These are phyloP conservation scores for Stentor roeselii DNA, from an alignment of 73 alveolate species.

Conservation along the genomic window DNA sequence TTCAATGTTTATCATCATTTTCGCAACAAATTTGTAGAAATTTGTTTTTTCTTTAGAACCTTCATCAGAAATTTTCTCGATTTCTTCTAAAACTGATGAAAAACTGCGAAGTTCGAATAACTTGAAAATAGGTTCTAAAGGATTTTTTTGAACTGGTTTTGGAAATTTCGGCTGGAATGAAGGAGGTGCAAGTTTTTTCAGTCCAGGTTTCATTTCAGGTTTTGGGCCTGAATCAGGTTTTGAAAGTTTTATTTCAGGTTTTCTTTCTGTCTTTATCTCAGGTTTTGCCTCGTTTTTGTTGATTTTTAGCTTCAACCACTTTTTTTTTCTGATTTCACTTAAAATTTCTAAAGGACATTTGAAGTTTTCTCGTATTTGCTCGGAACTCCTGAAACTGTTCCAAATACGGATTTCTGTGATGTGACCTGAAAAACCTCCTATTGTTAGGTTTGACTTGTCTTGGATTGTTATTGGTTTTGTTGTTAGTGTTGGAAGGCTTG, in stretches of 20 bases:
- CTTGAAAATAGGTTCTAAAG: no score
- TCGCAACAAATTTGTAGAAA: no score
- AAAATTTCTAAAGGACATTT: constrained; percentile 9
- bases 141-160: no score
- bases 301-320: not conserved
- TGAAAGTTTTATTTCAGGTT: not conserved
- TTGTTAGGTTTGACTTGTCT: not conserved
- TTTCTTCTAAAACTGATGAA: no score
- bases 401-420: constrained; percentile 17
- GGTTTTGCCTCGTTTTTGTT: not conserved
- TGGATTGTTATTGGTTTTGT: not conserved
- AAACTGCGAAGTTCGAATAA: no score
- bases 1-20: no score
- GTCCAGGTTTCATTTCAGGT: not conserved
- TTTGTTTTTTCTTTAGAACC: no score
- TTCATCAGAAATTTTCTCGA: no score
- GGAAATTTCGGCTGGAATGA: no score
- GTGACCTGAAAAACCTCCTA: not conserved
- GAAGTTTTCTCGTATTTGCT: constrained; percentile 5
- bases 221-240: not conserved
- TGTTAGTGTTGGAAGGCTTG: not conserved
- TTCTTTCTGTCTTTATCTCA: not conserved
- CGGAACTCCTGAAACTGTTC: not conserved
- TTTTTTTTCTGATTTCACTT: constrained; percentile 6
- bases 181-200: no score